Conservation (phyloP, 805 yeast genomes). For the Yamadazyma sp. region DNA sequence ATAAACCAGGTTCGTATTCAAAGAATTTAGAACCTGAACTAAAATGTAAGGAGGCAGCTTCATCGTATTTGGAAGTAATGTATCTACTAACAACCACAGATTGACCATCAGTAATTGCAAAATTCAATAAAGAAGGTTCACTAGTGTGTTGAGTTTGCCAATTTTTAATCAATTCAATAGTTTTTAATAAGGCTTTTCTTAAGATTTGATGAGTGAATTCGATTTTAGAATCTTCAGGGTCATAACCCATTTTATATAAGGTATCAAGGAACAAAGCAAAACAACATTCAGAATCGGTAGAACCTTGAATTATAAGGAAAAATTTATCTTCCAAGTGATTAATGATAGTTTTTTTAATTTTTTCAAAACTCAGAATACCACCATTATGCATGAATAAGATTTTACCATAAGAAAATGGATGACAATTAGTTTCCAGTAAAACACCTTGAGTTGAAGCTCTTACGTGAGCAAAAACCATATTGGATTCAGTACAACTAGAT, state of each 20-base stretch:
- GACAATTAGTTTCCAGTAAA: slow-evolving; percentile 92
- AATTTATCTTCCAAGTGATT: slow-evolving; percentile 76
- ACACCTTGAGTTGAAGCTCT: slow-evolving; percentile 96
- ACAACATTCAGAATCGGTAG: slow-evolving; percentile 94
- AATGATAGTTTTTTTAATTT: slow-evolving; percentile 70
- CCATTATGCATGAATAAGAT: slow-evolving; percentile 98
- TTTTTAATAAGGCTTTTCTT: slow-evolving; percentile 65
- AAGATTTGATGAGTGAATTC: slow-evolving; percentile 52
- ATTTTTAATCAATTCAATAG: slow-evolving; percentile 70
- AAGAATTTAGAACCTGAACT: slow-evolving; percentile 89
- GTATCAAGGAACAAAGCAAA: slow-evolving; percentile 86
- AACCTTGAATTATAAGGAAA: slow-evolving; percentile 80
- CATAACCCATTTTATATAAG: slow-evolving; percentile 68
- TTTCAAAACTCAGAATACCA: slow-evolving; percentile 68
- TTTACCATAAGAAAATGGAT: slow-evolving; percentile 85
- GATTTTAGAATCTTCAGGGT: slow-evolving; percentile 45
- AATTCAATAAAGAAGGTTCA: slow-evolving; percentile 80
- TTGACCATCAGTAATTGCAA: slow-evolving; percentile 93
- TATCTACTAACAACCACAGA: slow-evolving; percentile 85
- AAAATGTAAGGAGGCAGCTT: slow-evolving; percentile 94
- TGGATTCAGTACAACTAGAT: slow-evolving; percentile 83
- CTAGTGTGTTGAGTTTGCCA: slow-evolving; percentile 69
- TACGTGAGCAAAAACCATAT: slow-evolving; percentile 89
- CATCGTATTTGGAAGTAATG: slow-evolving; percentile 84
- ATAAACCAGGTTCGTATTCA: slow-evolving; percentile 88